Evolutionary conservation across 768 basidiomycete species (phyloP), one percentile per base, ranked within the genome.

Genomic region (Boletus vermiculosoides): DNA sequence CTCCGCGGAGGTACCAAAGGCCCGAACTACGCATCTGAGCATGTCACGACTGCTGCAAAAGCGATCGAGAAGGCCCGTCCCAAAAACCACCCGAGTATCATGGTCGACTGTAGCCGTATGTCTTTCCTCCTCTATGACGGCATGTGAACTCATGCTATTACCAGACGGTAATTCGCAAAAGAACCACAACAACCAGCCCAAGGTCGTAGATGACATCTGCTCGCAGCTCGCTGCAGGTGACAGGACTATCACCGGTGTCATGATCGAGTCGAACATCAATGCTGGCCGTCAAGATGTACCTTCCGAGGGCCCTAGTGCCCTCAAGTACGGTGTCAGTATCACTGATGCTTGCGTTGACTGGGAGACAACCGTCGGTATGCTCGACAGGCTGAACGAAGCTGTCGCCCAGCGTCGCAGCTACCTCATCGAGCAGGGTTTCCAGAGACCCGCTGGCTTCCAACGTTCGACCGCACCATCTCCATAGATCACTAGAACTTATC

Each of bases 191-290:
- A 96, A 95, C 74, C 95, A 97, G 73, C 86, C 94, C 18, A 84
- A 85, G 63, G 92, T 93, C 42, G 67, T 92, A 55, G 80, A 83
- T 61, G 74, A 82, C 71, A 82, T 93, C 66, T 86, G 85, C 72
- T 74, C 72, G 3, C 96, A 98, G 74, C 82, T 98, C 52, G 74
- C 71, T 7, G 80, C 81, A 8, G 92, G 92, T 28, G 76, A 80
- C 53, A 78, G 72, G 56, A 78, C 80, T 64, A 88, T 99, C 73
- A 92, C 92, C 5, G 96, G 96, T 45, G 93, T 98, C 55, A 98
- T 99, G 96, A 83, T 99, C 69, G 96, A 99, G 76, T 91, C 88
- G 13, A 90, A 98, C 72, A 87, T 99, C 74, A 88, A 90, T 67
- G 88, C 87, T 49, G 96, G 96, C 20, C 78, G 86, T 57, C 96